These are phyloP conservation scores for Salix brachista DNA, from an alignment of 345 rosid species.

Conservation along the genomic window DNA sequence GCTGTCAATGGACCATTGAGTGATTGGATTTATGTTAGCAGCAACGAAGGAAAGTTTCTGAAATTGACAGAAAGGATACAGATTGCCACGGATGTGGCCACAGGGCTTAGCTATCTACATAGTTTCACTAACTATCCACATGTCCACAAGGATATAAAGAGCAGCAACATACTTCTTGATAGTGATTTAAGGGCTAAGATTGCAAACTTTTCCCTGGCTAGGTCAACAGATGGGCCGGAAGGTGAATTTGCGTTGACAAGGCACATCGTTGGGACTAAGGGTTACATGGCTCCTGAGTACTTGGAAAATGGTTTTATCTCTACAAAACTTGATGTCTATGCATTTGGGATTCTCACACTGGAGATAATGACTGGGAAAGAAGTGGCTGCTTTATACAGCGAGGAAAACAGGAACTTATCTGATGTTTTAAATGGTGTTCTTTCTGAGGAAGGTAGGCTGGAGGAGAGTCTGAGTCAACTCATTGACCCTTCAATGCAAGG, in stretches of 20 bases:
- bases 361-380: slow-evolving; percentile 71
- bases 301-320: slow-evolving; percentile 69
- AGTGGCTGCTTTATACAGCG: slow-evolving; percentile 32
- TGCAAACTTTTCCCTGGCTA: slow-evolving; percentile 44
- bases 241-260: slow-evolving; percentile 63
- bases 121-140: slow-evolving; percentile 52
- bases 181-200: slow-evolving; percentile 55
- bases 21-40: slow-evolving; percentile 50
- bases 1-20: slow-evolving; percentile 64
- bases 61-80: slow-evolving; percentile 57
- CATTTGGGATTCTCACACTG: slow-evolving; percentile 67
- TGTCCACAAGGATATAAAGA: slow-evolving; percentile 49
- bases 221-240: slow-evolving; percentile 40
- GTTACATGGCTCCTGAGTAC: slow-evolving; percentile 86
- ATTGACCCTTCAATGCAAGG: slow-evolving; percentile 43
- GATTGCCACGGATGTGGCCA: slow-evolving; percentile 64
- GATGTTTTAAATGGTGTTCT: slow-evolving; percentile 25
- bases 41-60: slow-evolving; percentile 31
- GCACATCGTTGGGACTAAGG: slow-evolving; percentile 79
- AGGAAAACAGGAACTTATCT: slow-evolving; percentile 26
- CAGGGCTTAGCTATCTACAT: slow-evolving; percentile 77
- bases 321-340: slow-evolving; percentile 74
- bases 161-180: slow-evolving; percentile 48
- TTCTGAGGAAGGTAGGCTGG: slow-evolving; percentile 21
- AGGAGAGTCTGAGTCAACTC: slow-evolving; percentile 25